These are phyloP conservation scores for Penicillium verrucosum DNA, from an alignment of 2,329 filamentous ascomycete species.

Conservation along the genomic window DNA sequence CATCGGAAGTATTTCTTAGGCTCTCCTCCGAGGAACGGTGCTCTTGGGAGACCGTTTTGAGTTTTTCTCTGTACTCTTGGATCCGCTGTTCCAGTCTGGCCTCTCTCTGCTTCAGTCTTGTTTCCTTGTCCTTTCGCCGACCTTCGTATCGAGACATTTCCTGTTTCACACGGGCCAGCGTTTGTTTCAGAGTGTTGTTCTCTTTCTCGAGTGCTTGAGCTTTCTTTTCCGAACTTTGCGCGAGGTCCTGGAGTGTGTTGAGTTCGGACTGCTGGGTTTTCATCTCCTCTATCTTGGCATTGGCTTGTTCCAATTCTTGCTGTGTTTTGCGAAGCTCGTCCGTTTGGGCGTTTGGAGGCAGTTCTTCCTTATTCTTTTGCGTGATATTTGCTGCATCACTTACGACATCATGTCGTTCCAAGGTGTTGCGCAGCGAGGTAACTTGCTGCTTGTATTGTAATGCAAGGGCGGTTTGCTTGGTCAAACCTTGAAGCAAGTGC, in stretches of 20 bases:
- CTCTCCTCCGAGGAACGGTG: slow-evolving; percentile 38
- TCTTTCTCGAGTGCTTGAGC: slow-evolving; percentile 41
- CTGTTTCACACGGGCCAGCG: slow-evolving; percentile 40
- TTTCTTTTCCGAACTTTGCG: slow-evolving; percentile 41
- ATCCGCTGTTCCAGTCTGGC: slow-evolving; percentile 39
- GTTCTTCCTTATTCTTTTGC: slow-evolving; percentile 21
- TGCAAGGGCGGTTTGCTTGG: slow-evolving; percentile 44
- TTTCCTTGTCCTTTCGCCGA: slow-evolving; percentile 43
- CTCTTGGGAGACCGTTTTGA: slow-evolving; percentile 35
- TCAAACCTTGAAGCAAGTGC: slow-evolving; percentile 41
- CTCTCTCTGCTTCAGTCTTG: slow-evolving; percentile 41
- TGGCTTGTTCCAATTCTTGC: slow-evolving; percentile 35
- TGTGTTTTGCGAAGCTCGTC: slow-evolving; percentile 34
- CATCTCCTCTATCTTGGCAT: slow-evolving; percentile 35
- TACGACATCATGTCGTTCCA: slow-evolving; percentile 42
- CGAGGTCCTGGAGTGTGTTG: slow-evolving; percentile 34
- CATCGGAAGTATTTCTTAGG: slow-evolving; percentile 32
- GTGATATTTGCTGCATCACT: slow-evolving; percentile 21
- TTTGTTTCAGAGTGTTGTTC: slow-evolving; percentile 41
- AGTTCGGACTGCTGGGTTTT: slow-evolving; percentile 33
- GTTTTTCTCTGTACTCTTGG: slow-evolving; percentile 41
- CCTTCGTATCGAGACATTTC: slow-evolving; percentile 44
- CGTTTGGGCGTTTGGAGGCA: slow-evolving; percentile 15
- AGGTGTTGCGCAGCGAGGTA: slow-evolving; percentile 34
- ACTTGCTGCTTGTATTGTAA: slow-evolving; percentile 46